These are phyloP conservation scores for Vinca minor DNA, from an alignment of 257 asterid species.

Conservation along the genomic window DNA sequence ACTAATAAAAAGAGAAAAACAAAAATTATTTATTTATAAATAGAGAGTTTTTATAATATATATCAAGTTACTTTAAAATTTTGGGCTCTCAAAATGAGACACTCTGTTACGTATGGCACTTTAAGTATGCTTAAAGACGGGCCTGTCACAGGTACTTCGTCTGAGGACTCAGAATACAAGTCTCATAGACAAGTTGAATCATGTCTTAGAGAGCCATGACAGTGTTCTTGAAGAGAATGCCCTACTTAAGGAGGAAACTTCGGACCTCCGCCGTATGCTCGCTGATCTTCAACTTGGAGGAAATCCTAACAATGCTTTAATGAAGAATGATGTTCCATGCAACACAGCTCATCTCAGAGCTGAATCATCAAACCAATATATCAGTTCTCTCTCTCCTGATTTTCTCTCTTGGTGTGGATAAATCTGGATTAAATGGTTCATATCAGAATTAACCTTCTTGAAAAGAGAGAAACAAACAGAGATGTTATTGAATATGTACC, in stretches of 20 bases:
- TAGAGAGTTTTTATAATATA: too few species aligned
- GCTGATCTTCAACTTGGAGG: constrained; percentile 36
- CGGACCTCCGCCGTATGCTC: constrained; percentile 59
- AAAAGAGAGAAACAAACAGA: constrained; percentile 12
- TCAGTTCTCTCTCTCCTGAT: constrained; percentile 28
- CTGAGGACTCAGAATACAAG: constrained; percentile 53
- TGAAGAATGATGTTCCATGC: constrained; percentile 55
- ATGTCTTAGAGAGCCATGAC: constrained; percentile 49
- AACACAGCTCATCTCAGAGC: constrained; percentile 53
- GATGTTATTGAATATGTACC: constrained; percentile 24
- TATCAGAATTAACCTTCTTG: too few species aligned
- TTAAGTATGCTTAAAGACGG: too few species aligned
- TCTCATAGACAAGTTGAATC: constrained; percentile 53
- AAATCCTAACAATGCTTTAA: constrained; percentile 38
- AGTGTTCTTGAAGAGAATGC: constrained; percentile 49
- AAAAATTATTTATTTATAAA: too few species aligned
- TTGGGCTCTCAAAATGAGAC: too few species aligned
- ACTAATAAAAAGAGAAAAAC: too few species aligned
- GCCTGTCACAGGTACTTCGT: constrained; percentile 63
- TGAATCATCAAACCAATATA: constrained; percentile 44
- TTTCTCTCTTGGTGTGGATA: constrained; percentile 43
- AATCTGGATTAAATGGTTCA: too few species aligned
- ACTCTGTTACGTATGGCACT: too few species aligned
- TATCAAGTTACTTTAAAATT: too few species aligned
- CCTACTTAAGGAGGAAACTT: constrained; percentile 57